A percentile compares a stretch with the other conserved stretches of the same genome.
Evolutionary conservation across 2,329 filamentous ascomycete species (phyloP).

Genomic region (Pleoardoris graminearum): DNA sequence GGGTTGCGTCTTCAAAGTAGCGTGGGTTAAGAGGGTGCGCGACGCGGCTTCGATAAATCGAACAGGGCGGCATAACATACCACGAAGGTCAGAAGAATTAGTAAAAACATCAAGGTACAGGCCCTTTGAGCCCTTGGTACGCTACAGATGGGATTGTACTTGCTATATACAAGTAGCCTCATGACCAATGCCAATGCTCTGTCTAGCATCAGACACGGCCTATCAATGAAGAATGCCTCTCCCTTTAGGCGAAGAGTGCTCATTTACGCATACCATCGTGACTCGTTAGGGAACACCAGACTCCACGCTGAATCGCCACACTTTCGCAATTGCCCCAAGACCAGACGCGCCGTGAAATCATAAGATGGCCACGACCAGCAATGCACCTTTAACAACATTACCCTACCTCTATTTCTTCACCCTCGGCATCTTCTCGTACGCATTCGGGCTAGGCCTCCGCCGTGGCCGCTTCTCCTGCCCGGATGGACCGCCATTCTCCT

Average conservation of each 20-base stretch:
- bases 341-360: too few relatives aligned
- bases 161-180: background rate
- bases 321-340: background rate
- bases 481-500: conserved; percentile 36
- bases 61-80: background rate
- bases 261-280: background rate
- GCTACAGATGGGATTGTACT: background rate
- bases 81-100: background rate
- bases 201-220: background rate
- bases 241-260: background rate
- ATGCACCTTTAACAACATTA: too few relatives aligned
- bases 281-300: conserved; percentile 10
- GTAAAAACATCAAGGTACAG: background rate
- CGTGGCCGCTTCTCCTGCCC: conserved; percentile 47
- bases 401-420: conserved; percentile 43
- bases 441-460: conserved; percentile 71
- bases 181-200: background rate
- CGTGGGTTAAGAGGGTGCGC: background rate
- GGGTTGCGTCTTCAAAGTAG: background rate
- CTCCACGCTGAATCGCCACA: conserved; percentile 14
- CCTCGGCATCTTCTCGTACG: conserved; percentile 76
- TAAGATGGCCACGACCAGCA: too few relatives aligned
- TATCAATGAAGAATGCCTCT: background rate
- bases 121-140: background rate
- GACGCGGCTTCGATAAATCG: background rate